A percentile compares a stretch with the other conserved stretches of the same genome.
Evolutionary conservation across 768 basidiomycete species (phyloP).

Genomic region (Coprinopsis strossmayeri): DNA sequence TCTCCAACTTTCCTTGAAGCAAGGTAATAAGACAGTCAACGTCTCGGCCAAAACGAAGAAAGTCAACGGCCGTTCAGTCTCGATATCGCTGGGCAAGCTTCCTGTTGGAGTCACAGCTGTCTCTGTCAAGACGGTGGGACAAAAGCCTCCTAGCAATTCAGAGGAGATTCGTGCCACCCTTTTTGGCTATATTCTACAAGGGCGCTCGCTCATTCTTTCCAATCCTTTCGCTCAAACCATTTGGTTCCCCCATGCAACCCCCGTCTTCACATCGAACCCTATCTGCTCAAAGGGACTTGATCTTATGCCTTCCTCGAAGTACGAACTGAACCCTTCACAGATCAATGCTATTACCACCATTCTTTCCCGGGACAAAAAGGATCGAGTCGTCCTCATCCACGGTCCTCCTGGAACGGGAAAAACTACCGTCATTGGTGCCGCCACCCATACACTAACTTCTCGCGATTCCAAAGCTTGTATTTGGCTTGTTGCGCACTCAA

Average conservation of each 20-base stretch:
- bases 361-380: slow-evolving; percentile 22
- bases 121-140: slow-evolving; percentile 39
- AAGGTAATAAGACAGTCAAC: slow-evolving; percentile 9
- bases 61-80: slow-evolving; percentile 35
- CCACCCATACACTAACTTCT: slow-evolving; percentile 29
- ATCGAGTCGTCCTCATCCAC: slow-evolving; percentile 30
- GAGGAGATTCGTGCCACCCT: slow-evolving; percentile 26
- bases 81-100: slow-evolving; percentile 14
- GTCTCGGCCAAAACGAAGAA: slow-evolving; percentile 18
- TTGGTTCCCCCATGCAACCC: slow-evolving; percentile 21
- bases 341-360: slow-evolving; percentile 25
- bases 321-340: slow-evolving; percentile 30
- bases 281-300: background rate
- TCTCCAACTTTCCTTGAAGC: slow-evolving; percentile 16
- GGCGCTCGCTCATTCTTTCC: slow-evolving; percentile 18
- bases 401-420: slow-evolving; percentile 64
- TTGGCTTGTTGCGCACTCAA: slow-evolving; percentile 70
- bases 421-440: slow-evolving; percentile 54
- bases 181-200: slow-evolving; percentile 24
- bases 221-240: slow-evolving; percentile 29
- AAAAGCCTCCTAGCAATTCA: slow-evolving; percentile 39
- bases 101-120: slow-evolving; percentile 21
- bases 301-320: slow-evolving; percentile 13
- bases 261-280: slow-evolving; percentile 10
- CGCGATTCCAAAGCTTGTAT: slow-evolving; percentile 27